Evolutionary conservation across 2,329 filamentous ascomycete species (phyloP).

Genomic region (Alternaria solani): DNA sequence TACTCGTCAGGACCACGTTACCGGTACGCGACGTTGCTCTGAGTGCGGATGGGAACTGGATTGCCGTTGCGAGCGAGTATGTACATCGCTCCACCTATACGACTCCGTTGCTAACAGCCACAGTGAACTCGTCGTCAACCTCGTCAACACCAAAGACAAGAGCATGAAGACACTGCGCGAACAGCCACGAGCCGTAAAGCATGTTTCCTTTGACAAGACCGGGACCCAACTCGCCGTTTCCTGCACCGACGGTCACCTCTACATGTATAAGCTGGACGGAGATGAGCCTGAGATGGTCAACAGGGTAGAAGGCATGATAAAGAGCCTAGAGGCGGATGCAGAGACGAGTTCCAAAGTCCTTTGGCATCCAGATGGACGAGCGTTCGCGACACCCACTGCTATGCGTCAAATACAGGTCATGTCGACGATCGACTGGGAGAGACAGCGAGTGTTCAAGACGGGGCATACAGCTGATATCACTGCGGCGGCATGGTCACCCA

Average conservation of each 20-base stretch:
- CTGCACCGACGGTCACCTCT: constrained; percentile 87
- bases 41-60: constrained; percentile 83
- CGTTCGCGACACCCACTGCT: constrained; percentile 84
- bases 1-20: constrained; percentile 83
- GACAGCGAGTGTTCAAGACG: constrained; percentile 78
- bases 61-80: constrained; percentile 92
- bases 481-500: constrained; percentile 90
- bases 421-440: constrained; percentile 89
- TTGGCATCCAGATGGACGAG: constrained; percentile 95
- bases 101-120: constrained; percentile 28
- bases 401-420: constrained; percentile 82
- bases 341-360: constrained; percentile 77
- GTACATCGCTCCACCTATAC: constrained; percentile 34
- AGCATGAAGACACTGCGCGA: constrained; percentile 81
- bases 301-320: constrained; percentile 87
- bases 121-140: constrained; percentile 84
- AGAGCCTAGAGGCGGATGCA: constrained; percentile 76
- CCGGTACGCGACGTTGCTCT: constrained; percentile 87
- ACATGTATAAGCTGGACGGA: constrained; percentile 83
- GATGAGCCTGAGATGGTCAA: constrained; percentile 82
- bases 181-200: constrained; percentile 86
- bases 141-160: constrained; percentile 84
- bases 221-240: constrained; percentile 80
- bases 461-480: constrained; percentile 87
- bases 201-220: constrained; percentile 85